phyloP scores from a whole-genome alignment of 371 early-diverging fungal genomes.

The Caulochytrium protostelioides region DNA sequence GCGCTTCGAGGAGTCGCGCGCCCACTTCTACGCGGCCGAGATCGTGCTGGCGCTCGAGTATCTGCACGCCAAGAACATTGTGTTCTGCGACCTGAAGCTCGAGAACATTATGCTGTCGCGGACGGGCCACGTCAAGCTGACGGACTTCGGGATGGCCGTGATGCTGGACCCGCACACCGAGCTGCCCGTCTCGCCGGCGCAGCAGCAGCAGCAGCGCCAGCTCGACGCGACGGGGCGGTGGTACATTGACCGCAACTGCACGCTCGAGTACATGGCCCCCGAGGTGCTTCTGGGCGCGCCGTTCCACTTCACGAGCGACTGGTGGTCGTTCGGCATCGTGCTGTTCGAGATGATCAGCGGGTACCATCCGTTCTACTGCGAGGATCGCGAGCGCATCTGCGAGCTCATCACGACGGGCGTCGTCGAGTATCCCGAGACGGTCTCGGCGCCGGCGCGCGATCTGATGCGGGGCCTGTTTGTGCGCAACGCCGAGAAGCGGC shows the following conservation, averaged over 20 bases:
- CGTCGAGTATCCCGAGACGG: conserved; percentile 11
- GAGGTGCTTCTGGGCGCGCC: conserved; percentile 25
- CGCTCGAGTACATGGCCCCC: conserved; percentile 20
- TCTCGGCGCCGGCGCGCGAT: conserved; percentile 5
- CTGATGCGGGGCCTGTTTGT: conserved; percentile 9
- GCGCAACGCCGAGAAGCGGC: conserved; percentile 9
- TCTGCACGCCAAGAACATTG: conserved; percentile 62
- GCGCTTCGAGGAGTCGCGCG: conserved; percentile 44
- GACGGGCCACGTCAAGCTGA: conserved; percentile 33
- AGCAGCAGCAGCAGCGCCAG: background rate
- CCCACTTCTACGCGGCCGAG: conserved; percentile 69
- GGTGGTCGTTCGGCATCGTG: conserved; percentile 37
- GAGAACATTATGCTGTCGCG: conserved; percentile 30
- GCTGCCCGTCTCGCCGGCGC: too few species aligned
- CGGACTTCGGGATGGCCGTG: conserved; percentile 41
- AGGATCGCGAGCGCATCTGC: conserved; percentile 11
- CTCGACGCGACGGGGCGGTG: too few species aligned
- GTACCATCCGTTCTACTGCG: conserved; percentile 21
- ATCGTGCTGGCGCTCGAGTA: conserved; percentile 59
- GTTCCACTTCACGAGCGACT: conserved; percentile 25
- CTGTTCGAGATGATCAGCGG: conserved; percentile 31
- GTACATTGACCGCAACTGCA: conserved; percentile 12
- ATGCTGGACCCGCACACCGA: background rate
- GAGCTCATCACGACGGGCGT: conserved; percentile 10
- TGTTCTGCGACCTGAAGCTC: conserved; percentile 42